Evolutionary conservation across 106 monocot species (phyloP).

Genomic region (Ottelia alismoides): DNA sequence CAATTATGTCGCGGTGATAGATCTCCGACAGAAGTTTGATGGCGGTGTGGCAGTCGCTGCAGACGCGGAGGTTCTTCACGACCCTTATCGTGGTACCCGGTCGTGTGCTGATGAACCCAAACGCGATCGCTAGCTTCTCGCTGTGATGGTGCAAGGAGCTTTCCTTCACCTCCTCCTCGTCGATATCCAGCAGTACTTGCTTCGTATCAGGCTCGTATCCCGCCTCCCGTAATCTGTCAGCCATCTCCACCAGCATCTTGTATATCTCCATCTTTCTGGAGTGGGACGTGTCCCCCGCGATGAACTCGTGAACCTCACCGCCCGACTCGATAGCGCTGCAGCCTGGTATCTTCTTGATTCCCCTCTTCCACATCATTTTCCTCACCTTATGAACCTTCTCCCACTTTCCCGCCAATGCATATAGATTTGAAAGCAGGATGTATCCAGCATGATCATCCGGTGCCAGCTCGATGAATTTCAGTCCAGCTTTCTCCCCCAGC

Average conservation of each 20-base stretch:
- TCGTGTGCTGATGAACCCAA: conserved; percentile 5
- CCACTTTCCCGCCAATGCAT: conserved; percentile 38
- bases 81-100: conserved; percentile 9
- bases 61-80: conserved; percentile 13
- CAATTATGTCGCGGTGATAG: conserved; percentile 5
- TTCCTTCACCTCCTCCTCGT: conserved; percentile 2
- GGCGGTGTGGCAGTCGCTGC: conserved; percentile 8
- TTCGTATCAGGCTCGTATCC: conserved; percentile 10
- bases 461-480: conserved; percentile 31
- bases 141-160: conserved; percentile 10
- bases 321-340: conserved; percentile 17
- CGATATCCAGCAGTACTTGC: conserved; percentile 9
- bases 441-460: conserved; percentile 45
- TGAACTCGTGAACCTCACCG: conserved; percentile 15
- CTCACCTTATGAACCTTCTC: conserved; percentile 30
- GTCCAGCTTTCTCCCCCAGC: conserved; percentile 40
- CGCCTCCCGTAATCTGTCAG: not conserved
- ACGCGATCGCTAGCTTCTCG: conserved; percentile 12
- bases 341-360: conserved; percentile 37
- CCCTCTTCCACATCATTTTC: conserved; percentile 40
- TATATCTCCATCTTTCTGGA: conserved; percentile 1
- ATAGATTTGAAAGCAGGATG: conserved; percentile 47
- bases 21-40: conserved; percentile 9
- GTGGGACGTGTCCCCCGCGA: conserved; percentile 15
- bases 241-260: conserved; percentile 9